phyloP scores from a whole-genome alignment of 192 early-diverging fungal species.

The Kickxella alabastrina region DNA sequence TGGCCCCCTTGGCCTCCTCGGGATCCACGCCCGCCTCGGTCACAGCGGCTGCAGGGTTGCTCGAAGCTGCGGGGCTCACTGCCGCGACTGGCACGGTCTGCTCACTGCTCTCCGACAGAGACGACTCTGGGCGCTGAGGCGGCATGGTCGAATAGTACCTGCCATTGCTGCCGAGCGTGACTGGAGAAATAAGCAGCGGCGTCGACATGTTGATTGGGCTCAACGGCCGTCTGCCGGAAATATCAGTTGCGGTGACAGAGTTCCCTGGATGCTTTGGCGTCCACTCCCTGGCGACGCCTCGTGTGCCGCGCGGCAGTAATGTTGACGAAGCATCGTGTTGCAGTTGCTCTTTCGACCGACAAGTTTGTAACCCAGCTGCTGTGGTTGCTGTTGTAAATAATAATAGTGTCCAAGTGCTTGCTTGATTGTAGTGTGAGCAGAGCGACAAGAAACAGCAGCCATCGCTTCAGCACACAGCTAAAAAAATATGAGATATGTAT shows the following conservation, averaged over 20 bases:
- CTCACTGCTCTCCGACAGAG: background rate
- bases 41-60: background rate
- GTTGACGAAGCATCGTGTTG: background rate
- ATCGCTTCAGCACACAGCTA: background rate
- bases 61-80: background rate
- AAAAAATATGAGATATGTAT: background rate
- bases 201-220: slow-evolving; percentile 16
- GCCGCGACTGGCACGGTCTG: background rate
- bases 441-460: background rate
- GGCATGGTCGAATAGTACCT: slow-evolving; percentile 39
- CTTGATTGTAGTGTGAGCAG: background rate
- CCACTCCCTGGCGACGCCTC: background rate
- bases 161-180: slow-evolving; percentile 17
- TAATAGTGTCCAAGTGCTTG: background rate
- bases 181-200: slow-evolving; percentile 15
- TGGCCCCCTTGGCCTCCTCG: slow-evolving; percentile 13
- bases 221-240: slow-evolving; percentile 1
- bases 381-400: background rate
- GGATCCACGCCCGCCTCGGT: slow-evolving; percentile 24
- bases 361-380: no score
- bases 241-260: background rate
- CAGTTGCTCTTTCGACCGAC: no score
- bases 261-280: background rate
- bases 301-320: background rate
- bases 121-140: slow-evolving; percentile 4